Percentiles rank a stretch among this genome's conserved stretches.
These are phyloP conservation scores for Phaeolepiota aurea DNA, from an alignment of 768 basidiomycete species.

Conservation along the genomic window DNA sequence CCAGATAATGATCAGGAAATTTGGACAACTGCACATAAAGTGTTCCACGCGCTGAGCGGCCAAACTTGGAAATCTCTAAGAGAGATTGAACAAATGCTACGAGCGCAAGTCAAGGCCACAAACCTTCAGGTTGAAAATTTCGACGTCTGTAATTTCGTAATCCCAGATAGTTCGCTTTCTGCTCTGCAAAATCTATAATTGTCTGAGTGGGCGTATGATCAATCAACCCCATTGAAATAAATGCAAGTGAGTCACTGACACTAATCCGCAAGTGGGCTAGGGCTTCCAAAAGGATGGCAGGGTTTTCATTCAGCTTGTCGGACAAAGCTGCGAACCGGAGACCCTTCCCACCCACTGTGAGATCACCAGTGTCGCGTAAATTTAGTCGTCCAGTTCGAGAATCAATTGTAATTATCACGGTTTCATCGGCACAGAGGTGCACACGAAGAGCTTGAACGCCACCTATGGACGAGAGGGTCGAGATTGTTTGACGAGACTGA, in stretches of 20 bases:
- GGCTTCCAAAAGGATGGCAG: slow-evolving; percentile 45
- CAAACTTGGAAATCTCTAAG: slow-evolving; percentile 65
- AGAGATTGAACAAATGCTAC: neutral
- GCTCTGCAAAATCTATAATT: slow-evolving; percentile 73
- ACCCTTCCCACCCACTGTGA: slow-evolving; percentile 65
- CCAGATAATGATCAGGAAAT: slow-evolving; percentile 78
- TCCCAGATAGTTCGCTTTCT: slow-evolving; percentile 84
- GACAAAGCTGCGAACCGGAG: slow-evolving; percentile 53
- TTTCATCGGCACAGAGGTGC: slow-evolving; percentile 68
- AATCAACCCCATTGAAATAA: neutral
- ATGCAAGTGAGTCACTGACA: slow-evolving; percentile 31
- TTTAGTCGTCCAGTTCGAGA: slow-evolving; percentile 71
- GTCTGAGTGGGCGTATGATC: slow-evolving; percentile 44
- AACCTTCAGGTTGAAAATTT: slow-evolving; percentile 62
- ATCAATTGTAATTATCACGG: slow-evolving; percentile 72
- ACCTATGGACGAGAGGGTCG: slow-evolving; percentile 23
- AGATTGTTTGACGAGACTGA: neutral
- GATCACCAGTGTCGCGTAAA: slow-evolving; percentile 74
- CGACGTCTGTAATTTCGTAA: slow-evolving; percentile 62
- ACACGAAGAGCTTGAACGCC: slow-evolving; percentile 52
- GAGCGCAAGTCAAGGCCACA: slow-evolving; percentile 4
- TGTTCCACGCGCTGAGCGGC: slow-evolving; percentile 47
- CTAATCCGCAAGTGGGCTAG: slow-evolving; percentile 52
- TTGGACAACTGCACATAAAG: slow-evolving; percentile 74
- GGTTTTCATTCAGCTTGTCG: slow-evolving; percentile 63